phyloP scores from a whole-genome alignment of 257 asterid genomes.

The Galeopsis tetrahit region DNA sequence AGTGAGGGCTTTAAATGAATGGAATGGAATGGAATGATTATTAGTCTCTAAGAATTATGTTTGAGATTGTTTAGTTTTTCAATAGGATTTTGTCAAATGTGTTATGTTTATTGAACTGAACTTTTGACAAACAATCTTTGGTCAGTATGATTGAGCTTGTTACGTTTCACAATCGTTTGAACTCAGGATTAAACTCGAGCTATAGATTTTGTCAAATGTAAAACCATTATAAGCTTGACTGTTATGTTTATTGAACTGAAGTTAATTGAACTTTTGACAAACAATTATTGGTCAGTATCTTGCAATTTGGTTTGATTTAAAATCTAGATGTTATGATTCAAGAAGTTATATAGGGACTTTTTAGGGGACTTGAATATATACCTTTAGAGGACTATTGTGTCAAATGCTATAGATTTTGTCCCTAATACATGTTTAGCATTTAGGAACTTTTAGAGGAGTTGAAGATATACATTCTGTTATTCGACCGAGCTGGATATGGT shows the following conservation, averaged over 20 bases:
- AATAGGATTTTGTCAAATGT: neutral
- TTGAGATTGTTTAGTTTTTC: neutral
- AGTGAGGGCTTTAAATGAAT: neutral
- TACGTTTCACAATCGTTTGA: neutral
- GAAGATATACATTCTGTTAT: slow-evolving; percentile 62
- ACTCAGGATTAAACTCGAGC: neutral
- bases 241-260: neutral
- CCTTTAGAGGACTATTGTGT: neutral
- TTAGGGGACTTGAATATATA: slow-evolving; percentile 68
- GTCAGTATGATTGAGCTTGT: neutral
- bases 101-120: neutral
- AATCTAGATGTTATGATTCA: neutral
- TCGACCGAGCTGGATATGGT: slow-evolving; percentile 95
- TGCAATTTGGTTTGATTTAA: neutral
- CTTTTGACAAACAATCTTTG: neutral
- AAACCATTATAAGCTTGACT: neutral
- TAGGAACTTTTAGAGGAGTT: slow-evolving; percentile 77
- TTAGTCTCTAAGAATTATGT: neutral
- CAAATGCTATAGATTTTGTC: neutral
- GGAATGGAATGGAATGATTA: neutral
- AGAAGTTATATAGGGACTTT: slow-evolving; percentile 24
- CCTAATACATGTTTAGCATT: slow-evolving; percentile 42
- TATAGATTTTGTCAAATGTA: neutral
- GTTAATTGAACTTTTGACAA: neutral
- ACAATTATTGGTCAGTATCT: neutral